Evolutionary conservation across 2,329 filamentous ascomycete species (phyloP).

Genomic region (Exophiala alcalophila): DNA sequence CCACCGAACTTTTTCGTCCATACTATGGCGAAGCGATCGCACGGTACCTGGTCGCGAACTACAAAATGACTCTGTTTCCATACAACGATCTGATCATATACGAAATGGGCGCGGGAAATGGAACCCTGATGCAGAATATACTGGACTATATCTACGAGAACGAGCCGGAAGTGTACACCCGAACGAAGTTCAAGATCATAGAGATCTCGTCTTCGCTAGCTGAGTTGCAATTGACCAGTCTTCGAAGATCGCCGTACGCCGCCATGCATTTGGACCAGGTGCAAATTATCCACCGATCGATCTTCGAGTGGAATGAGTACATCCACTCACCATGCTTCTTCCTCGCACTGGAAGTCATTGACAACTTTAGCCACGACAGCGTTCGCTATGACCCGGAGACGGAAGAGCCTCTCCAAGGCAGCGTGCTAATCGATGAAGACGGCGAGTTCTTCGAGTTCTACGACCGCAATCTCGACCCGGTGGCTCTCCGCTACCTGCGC

Average conservation of each 20-base stretch:
- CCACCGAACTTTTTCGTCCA: constrained; percentile 92
- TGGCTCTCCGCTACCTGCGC: constrained; percentile 76
- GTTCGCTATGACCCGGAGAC: constrained; percentile 85
- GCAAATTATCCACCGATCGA: constrained; percentile 88
- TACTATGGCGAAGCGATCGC: constrained; percentile 97
- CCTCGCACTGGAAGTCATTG: constrained; percentile 94
- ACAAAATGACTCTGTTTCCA: constrained; percentile 88
- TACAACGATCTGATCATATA: constrained; percentile 98
- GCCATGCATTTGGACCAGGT: constrained; percentile 80
- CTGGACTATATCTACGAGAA: constrained; percentile 90
- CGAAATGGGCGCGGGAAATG: constrained; percentile 96
- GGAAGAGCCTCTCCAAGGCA: constrained; percentile 79
- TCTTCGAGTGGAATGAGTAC: constrained; percentile 88
- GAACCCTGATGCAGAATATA: constrained; percentile 97
- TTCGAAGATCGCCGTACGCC: constrained; percentile 63
- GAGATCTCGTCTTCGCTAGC: constrained; percentile 87
- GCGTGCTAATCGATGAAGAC: constrained; percentile 76
- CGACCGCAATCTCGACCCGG: constrained; percentile 72
- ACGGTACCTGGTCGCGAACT: constrained; percentile 93
- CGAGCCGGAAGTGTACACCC: constrained; percentile 87
- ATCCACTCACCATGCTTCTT: constrained; percentile 97
- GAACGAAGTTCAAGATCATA: constrained; percentile 92
- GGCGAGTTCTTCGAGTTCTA: constrained; percentile 98
- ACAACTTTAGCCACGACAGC: constrained; percentile 95
- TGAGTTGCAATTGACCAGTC: constrained; percentile 65